These are phyloP conservation scores for Naganishia liquefaciens DNA, from an alignment of 1,284 basidiomycete species.

Conservation along the genomic window DNA sequence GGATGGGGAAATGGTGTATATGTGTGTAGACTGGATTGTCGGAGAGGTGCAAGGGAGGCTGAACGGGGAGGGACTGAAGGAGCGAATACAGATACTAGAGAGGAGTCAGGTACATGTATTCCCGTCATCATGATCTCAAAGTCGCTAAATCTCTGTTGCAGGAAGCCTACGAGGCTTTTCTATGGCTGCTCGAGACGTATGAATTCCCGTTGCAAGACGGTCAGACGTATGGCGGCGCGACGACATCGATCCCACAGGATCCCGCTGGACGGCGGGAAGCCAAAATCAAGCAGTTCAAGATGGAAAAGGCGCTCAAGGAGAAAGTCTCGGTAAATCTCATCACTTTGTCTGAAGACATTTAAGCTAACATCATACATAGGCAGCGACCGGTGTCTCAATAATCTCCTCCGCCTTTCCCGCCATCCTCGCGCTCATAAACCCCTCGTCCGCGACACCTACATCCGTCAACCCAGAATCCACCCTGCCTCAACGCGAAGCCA, in stretches of 20 bases:
- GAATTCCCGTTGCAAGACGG: slow-evolving; percentile 55
- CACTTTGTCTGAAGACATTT: not conserved
- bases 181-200: slow-evolving; percentile 65
- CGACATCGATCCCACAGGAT: slow-evolving; percentile 60
- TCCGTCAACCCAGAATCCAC: slow-evolving; percentile 59
- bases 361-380: not conserved
- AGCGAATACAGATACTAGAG: slow-evolving; percentile 63
- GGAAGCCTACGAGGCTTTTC: slow-evolving; percentile 64
- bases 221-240: slow-evolving; percentile 48
- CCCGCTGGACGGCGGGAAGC: slow-evolving; percentile 70
- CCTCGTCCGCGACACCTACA: slow-evolving; percentile 61
- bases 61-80: slow-evolving; percentile 62
- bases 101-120: slow-evolving; percentile 63
- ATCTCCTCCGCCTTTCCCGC: slow-evolving; percentile 40
- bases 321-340: slow-evolving; percentile 64
- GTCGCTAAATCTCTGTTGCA: slow-evolving; percentile 46
- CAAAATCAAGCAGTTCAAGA: slow-evolving; percentile 83
- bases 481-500: slow-evolving; percentile 65
- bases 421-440: slow-evolving; percentile 42
- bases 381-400: slow-evolving; percentile 24
- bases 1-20: slow-evolving; percentile 75
- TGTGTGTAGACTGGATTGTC: slow-evolving; percentile 71
- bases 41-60: slow-evolving; percentile 72
- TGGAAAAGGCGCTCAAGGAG: slow-evolving; percentile 73
- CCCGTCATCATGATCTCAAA: no score